These are phyloP conservation scores for Phtheirospermum japonicum DNA, from an alignment of 257 asterid species.

Conservation along the genomic window DNA sequence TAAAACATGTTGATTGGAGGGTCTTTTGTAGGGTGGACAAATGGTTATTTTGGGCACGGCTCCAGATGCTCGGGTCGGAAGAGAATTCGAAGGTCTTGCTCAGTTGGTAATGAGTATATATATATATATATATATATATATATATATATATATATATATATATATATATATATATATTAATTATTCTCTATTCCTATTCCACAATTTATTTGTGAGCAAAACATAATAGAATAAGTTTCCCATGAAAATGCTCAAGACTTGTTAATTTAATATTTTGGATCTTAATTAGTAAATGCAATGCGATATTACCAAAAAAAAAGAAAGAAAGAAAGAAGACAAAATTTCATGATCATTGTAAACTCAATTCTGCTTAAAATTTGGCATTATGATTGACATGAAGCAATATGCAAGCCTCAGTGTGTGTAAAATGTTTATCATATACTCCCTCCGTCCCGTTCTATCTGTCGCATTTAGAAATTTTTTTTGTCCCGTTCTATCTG, in stretches of 20 bases:
- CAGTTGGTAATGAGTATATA: slow-evolving; percentile 53
- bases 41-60: slow-evolving; percentile 77
- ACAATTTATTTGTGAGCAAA: slow-evolving; percentile 7
- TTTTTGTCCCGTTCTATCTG: no score
- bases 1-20: slow-evolving; percentile 17
- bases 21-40: slow-evolving; percentile 69
- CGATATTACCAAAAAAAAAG: no score
- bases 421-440: no score
- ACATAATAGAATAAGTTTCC: background rate
- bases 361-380: no score
- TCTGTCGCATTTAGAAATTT: no score
- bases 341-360: no score
- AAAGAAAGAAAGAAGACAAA: no score
- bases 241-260: background rate
- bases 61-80: slow-evolving; percentile 76
- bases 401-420: no score
- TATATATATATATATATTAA: background rate
- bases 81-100: slow-evolving; percentile 77
- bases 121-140: background rate
- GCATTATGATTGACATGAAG: no score
- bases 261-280: no score
- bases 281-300: no score
- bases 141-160: background rate
- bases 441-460: no score
- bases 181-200: slow-evolving; percentile 5